A percentile compares a stretch with the other conserved stretches of the same genome.
phyloP scores from a whole-genome alignment of 2,329 filamentous ascomycete genomes.

The Chaetomium olivaceum region DNA sequence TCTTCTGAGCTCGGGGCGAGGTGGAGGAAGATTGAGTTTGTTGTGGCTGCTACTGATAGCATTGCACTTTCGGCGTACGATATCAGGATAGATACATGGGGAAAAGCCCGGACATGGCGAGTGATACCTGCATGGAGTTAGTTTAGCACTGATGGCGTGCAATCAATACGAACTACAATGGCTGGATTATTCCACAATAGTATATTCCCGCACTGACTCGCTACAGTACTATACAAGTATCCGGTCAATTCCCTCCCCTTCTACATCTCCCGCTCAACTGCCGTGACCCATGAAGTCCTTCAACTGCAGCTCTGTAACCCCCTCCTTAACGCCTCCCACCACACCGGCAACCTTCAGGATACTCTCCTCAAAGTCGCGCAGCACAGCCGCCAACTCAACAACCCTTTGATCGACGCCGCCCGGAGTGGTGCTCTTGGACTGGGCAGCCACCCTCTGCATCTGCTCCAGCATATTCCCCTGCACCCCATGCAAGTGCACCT shows the following conservation, averaged over 20 bases:
- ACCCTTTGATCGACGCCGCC: conserved; percentile 47
- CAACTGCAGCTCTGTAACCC: conserved; percentile 58
- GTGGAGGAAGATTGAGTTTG: background rate
- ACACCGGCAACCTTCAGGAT: conserved; percentile 64
- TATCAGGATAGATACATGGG: background rate
- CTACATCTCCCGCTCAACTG: conserved; percentile 20
- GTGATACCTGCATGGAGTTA: conserved; percentile 16
- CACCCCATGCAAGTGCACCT: conserved; percentile 64
- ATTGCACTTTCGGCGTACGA: conserved; percentile 21
- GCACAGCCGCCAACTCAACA: conserved; percentile 56
- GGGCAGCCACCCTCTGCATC: conserved; percentile 50
- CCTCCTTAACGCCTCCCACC: conserved; percentile 60
- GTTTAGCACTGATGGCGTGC: background rate
- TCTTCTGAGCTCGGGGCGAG: conserved; percentile 27
- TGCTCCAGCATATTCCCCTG: conserved; percentile 61
- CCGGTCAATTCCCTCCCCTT: background rate
- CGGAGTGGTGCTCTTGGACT: conserved; percentile 40
- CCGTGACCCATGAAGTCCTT: conserved; percentile 47
- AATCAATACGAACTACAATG: background rate
- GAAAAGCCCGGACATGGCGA: conserved; percentile 4
- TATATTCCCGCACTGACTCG: background rate
- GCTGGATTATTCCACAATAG: conserved; percentile 13
- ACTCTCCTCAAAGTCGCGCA: conserved; percentile 65
- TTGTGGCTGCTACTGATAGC: background rate
- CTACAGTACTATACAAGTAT: conserved; percentile 16